phyloP scores from a whole-genome alignment of 345 rosid species.

The rapeseed (Brassica napus) region DNA sequence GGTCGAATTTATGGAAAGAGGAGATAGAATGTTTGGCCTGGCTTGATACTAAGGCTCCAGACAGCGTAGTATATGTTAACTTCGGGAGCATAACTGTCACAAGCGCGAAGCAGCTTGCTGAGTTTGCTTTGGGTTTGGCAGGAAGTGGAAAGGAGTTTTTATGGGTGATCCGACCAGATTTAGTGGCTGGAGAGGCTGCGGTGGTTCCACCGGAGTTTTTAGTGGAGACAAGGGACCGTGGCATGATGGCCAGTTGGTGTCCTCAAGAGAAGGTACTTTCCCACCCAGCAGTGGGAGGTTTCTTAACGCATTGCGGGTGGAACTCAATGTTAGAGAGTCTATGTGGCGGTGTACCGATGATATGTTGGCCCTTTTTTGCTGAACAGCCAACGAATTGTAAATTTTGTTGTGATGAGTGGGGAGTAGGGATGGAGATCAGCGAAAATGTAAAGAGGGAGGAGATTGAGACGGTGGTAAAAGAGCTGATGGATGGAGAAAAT shows the following conservation, averaged over 20 bases:
- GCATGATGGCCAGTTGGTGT: conserved; percentile 52
- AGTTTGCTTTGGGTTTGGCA: conserved; percentile 59
- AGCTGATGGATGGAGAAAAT: conserved; percentile 52
- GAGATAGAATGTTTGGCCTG: conserved; percentile 34
- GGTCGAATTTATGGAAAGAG: conserved; percentile 36
- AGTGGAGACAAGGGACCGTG: conserved; percentile 36
- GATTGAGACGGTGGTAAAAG: conserved; percentile 47
- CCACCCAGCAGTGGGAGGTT: conserved; percentile 53
- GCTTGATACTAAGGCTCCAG: conserved; percentile 31
- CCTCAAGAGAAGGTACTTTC: conserved; percentile 53
- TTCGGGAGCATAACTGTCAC: conserved; percentile 29
- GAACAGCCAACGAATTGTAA: conserved; percentile 61
- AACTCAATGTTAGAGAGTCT: conserved; percentile 58
- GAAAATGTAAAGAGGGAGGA: conserved; percentile 50
- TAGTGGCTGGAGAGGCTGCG: conserved; percentile 46
- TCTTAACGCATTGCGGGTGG: conserved; percentile 64
- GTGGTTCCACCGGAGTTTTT: conserved; percentile 45
- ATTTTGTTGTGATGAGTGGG: conserved; percentile 49
- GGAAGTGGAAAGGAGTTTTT: conserved; percentile 46
- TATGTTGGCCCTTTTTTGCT: conserved; percentile 61
- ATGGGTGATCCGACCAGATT: conserved; percentile 61
- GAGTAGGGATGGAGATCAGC: conserved; percentile 55
- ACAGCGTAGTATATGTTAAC: conserved; percentile 29
- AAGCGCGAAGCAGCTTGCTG: conserved; percentile 21
- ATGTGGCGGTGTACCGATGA: conserved; percentile 47